Conservation (phyloP, 108 stramenopile genomes). For the Nannochloropsis salina region DNA sequence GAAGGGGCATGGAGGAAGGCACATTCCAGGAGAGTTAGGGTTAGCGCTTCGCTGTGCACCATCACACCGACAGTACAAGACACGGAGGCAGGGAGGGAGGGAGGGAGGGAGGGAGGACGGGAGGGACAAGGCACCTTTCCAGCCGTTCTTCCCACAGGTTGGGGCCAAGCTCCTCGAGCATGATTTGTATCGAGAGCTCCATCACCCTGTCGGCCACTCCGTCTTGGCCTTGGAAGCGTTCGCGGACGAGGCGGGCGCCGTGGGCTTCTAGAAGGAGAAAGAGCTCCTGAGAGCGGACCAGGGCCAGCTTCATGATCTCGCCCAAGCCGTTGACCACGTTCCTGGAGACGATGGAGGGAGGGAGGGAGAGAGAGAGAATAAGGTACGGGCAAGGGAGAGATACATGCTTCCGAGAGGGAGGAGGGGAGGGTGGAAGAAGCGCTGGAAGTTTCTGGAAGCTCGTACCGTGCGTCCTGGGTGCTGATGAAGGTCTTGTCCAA, state of each 20-base stretch:
- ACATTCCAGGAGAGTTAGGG: too few relatives aligned
- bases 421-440: background rate
- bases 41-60: too few relatives aligned
- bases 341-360: constrained; percentile 20
- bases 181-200: constrained; percentile 86
- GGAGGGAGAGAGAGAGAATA: background rate
- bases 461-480: constrained; percentile 65
- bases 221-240: constrained; percentile 47
- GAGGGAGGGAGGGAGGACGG: background rate
- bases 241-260: constrained; percentile 66
- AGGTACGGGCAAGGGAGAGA: background rate
- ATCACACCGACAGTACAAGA: too few relatives aligned
- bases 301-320: constrained; percentile 86
- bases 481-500: constrained; percentile 77
- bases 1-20: too few relatives aligned
- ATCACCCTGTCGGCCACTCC: constrained; percentile 65
- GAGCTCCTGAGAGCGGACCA: constrained; percentile 76
- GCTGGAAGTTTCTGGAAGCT: background rate
- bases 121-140: constrained; percentile 59
- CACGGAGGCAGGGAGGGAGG: too few relatives aligned
- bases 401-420: background rate
- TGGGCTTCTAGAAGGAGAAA: constrained; percentile 87
- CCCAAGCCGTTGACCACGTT: constrained; percentile 88
- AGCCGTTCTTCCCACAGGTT: constrained; percentile 89
- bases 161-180: constrained; percentile 92